phyloP scores from a whole-genome alignment of 2,329 filamentous ascomycete genomes.

The Aspergillus luchuensis region DNA sequence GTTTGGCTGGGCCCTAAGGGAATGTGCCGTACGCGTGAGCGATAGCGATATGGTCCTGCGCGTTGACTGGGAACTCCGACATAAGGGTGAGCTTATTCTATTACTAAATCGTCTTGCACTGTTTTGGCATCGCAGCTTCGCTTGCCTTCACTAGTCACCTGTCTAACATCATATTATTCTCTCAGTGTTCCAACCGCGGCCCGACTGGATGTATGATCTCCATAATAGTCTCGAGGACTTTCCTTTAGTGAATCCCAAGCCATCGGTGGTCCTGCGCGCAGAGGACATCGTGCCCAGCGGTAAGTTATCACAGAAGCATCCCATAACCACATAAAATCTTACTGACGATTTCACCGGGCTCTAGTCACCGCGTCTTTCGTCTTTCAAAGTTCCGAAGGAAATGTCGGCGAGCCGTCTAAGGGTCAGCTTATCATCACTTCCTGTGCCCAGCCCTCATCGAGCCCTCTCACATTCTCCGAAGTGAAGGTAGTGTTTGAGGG shows the following conservation, averaged over 20 bases:
- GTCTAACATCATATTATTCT: conserved; percentile 2
- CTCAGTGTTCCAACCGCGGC: conserved; percentile 39
- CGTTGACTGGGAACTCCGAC: conserved; percentile 60
- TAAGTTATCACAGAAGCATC: conserved; percentile 27
- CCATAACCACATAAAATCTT: background rate
- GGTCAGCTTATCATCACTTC: conserved; percentile 59
- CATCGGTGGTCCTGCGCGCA: conserved; percentile 50
- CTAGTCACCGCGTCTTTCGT: conserved; percentile 55
- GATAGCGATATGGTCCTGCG: conserved; percentile 53
- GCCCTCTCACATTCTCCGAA: conserved; percentile 51
- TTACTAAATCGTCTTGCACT: background rate
- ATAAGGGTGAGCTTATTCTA: conserved; percentile 32
- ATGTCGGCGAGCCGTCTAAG: conserved; percentile 61
- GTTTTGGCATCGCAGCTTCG: background rate
- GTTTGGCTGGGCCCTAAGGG: conserved; percentile 56
- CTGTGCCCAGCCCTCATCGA: conserved; percentile 47
- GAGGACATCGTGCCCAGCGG: conserved; percentile 53
- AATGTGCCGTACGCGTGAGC: conserved; percentile 52
- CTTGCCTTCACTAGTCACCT: background rate
- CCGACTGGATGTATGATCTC: conserved; percentile 48
- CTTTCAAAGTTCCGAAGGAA: conserved; percentile 57
- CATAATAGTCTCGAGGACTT: conserved; percentile 49
- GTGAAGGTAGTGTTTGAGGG: conserved; percentile 58
- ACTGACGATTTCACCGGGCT: conserved; percentile 20
- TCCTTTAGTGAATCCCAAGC: conserved; percentile 41